Percentiles rank a stretch among this genome's conserved stretches.
phyloP scores from a whole-genome alignment of 2,329 filamentous ascomycete genomes.

The Ophiostoma sp. region DNA sequence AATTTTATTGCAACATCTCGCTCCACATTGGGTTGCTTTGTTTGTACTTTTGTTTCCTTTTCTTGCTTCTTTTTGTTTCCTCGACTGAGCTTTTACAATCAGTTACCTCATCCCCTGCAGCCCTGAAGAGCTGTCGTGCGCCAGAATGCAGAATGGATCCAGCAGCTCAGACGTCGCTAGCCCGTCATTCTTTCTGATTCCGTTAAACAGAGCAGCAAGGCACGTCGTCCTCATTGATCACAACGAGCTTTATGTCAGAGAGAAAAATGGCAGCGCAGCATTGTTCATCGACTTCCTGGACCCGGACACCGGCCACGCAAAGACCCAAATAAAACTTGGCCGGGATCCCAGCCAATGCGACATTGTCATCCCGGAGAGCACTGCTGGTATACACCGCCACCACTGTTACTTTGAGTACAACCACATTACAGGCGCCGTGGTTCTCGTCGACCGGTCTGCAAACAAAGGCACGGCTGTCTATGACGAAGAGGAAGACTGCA shows the following conservation, averaged over 20 bases:
- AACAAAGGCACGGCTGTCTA: constrained; percentile 28
- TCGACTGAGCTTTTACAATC: too few relatives aligned
- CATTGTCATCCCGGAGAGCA: background rate
- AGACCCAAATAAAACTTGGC: background rate
- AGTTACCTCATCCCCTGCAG: background rate
- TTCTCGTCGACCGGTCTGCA: constrained; percentile 29
- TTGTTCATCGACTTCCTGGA: background rate
- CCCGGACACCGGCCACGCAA: background rate
- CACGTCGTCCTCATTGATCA: background rate
- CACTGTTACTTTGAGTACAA: constrained; percentile 25
- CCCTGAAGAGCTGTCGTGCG: background rate
- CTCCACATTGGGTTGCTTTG: too few relatives aligned
- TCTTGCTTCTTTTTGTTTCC: too few relatives aligned
- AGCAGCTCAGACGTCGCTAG: background rate
- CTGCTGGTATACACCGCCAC: background rate
- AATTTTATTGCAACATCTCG: too few relatives aligned
- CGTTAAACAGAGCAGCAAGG: background rate
- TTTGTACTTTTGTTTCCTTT: too few relatives aligned
- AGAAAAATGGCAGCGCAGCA: background rate
- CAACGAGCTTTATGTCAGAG: background rate
- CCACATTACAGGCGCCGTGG: constrained; percentile 29
- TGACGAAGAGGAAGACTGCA: constrained; percentile 23
- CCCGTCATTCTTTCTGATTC: background rate
- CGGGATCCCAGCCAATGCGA: background rate
- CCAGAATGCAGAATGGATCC: background rate